Base-by-base conservation (phyloP, 805 yeast genomes). In the Pichia occidentalis region DNA sequence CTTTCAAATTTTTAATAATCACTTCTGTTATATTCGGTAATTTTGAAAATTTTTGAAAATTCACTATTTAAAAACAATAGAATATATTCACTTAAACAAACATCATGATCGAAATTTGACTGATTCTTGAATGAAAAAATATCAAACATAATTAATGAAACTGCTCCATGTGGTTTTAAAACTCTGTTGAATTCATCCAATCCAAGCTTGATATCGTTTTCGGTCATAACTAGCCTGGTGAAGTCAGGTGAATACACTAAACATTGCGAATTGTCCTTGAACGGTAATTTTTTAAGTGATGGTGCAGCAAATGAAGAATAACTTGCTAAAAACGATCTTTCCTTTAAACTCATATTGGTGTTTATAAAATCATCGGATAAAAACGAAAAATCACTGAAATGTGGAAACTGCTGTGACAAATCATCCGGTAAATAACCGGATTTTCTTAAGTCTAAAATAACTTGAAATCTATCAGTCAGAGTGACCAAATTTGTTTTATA, bases 221-320 rank as follows among this genome's bases (percentile, higher is more conserved):
- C 49, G 18, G 39, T 36, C 7, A 48, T 49, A 1, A 50, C 25
- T 16, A 51, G 31, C 4, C 49, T 24, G 7, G 50, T 28, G 10
- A 57, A 45, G 40, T 60, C 65, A 1, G 59, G 53, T 36, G 52
- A 48, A 24, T 45, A 37, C 4, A 62, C 32, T 21, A 57, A 52
- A 6, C 53, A 43, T 44, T 60, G 65, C 4, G 60, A 40, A 13
- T 42, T 29, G 27, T 48, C 50, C 11, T 33, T 35, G 16, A 62
- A 37, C 22, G 66, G 67, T 7, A 62, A 27, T 2, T 33, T 26
- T 5, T 48, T 31, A 14, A 53, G 38, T 4, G 53, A 37, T 1
- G 51, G 44, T 4, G 61, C 51, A 3, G 61, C 51, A 41, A 60
- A 58, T 7, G 61, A 55, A 1, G 65, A 57, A 34, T 59, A 62